Conservation (phyloP, 2,329 filamentous ascomycete genomes). For the Pyrenophora graminea region DNA sequence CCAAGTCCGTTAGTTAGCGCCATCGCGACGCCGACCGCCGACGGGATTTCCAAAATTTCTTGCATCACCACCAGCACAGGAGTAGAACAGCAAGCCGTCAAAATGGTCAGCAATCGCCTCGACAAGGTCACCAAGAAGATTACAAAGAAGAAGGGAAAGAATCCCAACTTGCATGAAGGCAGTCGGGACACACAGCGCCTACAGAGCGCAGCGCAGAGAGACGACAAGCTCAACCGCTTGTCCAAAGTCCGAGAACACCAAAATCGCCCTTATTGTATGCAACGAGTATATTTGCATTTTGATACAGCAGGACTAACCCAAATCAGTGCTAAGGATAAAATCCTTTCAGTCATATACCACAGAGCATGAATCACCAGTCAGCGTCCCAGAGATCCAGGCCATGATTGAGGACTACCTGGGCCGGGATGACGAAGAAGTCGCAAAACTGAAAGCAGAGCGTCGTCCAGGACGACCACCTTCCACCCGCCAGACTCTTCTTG, state of each 20-base stretch:
- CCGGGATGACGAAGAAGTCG: constrained; percentile 73
- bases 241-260: constrained; percentile 70
- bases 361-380: constrained; percentile 54
- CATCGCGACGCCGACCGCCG: constrained; percentile 11
- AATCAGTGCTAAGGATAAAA: constrained; percentile 65
- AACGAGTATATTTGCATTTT: background rate
- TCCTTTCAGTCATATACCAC: constrained; percentile 73
- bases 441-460: constrained; percentile 67
- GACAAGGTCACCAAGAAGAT: constrained; percentile 89
- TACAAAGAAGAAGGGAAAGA: constrained; percentile 78
- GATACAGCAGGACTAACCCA: background rate
- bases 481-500: constrained; percentile 76
- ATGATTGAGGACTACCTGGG: constrained; percentile 55
- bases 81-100: constrained; percentile 11
- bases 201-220: constrained; percentile 76
- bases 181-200: constrained; percentile 84
- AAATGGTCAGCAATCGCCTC: constrained; percentile 61
- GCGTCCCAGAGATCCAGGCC: constrained; percentile 60
- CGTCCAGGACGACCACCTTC: constrained; percentile 79
- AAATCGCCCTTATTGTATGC: constrained; percentile 73
- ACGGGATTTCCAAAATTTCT: constrained; percentile 34
- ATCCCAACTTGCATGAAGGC: constrained; percentile 80
- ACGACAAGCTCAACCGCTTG: constrained; percentile 78
- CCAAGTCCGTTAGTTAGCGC: constrained; percentile 15
- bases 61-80: constrained; percentile 11